Evolutionary conservation across 495 filamentous ascomycete species (phyloP), one percentile per base, ranked within the genome.

Genomic region (Chaetomium cochliodes): DNA sequence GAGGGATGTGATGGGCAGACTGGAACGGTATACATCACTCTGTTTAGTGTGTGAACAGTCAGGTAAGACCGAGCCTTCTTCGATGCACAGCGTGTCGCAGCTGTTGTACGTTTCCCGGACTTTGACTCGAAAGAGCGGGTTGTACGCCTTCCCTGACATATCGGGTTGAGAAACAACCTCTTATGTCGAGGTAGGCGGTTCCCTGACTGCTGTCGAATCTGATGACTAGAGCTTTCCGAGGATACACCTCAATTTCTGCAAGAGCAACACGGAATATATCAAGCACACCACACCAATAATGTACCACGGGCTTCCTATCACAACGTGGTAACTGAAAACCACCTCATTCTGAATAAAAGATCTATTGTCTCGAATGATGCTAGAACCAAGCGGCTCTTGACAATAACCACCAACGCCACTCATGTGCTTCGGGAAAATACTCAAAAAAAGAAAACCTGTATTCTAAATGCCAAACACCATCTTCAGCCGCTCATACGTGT

Each of bases 401-500:
- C 28, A 58, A n/a, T 20, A 28, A 37, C 53, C 46, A 6, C 52
- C 66, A 67, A 67, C 60, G 66, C 62, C 62, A 15, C 28, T 58
- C 61, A 64, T 67, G 46, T 68, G 66, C 53, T 47, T 62, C 33
- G 33, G 33, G 9, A 12, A 37, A 63, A 55, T 65, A 46, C 37
- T 22, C 58, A 64, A 2, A 58, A 37, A 16, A 69, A 39, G 53
- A 53, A 63, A 41, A 39, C n/a, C 47, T 50, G 44, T 68, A 66
- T n/a, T 72, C 73, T 84, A 92, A 63, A 94, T 92, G 46, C 88
- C 87, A 64, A 94, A 75, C 66, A 79, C 80, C 67, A 80, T 84
- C 80, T 93, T 97, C 65, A 87, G 76, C 69, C 93, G 81, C 78
- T 97, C 93, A 68, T 97, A 98, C 11, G 79, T 79, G 62, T 81